phyloP scores from a whole-genome alignment of 805 yeast species.

The Lachancea mirantina region DNA sequence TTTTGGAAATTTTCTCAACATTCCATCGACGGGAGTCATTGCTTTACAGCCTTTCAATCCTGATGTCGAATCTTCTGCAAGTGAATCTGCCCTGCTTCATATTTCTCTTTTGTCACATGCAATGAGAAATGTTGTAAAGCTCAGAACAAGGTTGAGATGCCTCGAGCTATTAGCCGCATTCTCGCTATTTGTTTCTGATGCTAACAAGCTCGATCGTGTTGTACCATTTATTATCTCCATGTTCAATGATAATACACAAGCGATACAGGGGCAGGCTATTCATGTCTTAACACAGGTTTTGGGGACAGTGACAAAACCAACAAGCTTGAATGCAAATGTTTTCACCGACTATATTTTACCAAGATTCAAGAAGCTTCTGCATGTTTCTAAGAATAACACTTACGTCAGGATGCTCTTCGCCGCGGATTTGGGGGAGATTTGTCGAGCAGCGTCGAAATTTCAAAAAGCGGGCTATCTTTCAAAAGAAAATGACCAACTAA shows the following conservation, averaged over 20 bases:
- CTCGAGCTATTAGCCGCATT: constrained; percentile 70
- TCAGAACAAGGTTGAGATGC: constrained; percentile 38
- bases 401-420: constrained; percentile 66
- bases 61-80: constrained; percentile 10
- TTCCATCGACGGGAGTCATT: constrained; percentile 12
- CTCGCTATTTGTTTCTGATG: constrained; percentile 72
- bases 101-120: constrained; percentile 23
- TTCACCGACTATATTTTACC: constrained; percentile 83
- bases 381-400: constrained; percentile 32
- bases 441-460: constrained; percentile 54
- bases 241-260: constrained; percentile 56
- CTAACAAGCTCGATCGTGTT: constrained; percentile 75
- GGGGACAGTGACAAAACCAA: constrained; percentile 52
- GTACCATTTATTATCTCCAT: constrained; percentile 73
- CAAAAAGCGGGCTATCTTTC: constrained; percentile 48
- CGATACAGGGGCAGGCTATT: constrained; percentile 62
- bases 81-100: constrained; percentile 25
- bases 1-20: constrained; percentile 10
- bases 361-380: constrained; percentile 42
- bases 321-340: constrained; percentile 67
- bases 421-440: constrained; percentile 62
- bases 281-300: constrained; percentile 61
- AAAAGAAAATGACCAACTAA: constrained; percentile 14
- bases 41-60: constrained; percentile 7
- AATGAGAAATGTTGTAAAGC: constrained; percentile 18